phyloP scores from a whole-genome alignment of 495 filamentous ascomycete genomes.

The Aspergillus sparsus region DNA sequence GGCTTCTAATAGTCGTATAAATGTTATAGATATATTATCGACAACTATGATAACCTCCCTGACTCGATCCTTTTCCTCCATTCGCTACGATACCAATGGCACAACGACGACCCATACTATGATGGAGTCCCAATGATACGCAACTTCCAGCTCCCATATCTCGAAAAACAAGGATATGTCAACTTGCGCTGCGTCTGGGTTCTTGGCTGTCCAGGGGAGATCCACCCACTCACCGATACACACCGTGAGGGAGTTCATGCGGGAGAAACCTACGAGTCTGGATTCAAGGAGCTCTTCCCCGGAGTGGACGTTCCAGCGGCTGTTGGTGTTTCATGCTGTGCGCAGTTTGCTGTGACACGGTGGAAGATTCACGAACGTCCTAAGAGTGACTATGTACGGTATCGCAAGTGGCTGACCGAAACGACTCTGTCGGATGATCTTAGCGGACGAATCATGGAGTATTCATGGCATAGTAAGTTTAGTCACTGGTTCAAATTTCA shows the following conservation, averaged over 20 bases:
- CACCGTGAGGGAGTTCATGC: conserved; percentile 47
- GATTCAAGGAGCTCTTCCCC: conserved; percentile 59
- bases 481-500: neutral
- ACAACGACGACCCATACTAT: conserved; percentile 56
- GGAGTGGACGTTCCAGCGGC: conserved; percentile 45
- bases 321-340: conserved; percentile 64
- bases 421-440: conserved; percentile 57
- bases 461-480: conserved; percentile 65
- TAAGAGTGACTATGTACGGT: conserved; percentile 57
- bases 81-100: conserved; percentile 63
- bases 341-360: conserved; percentile 70
- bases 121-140: conserved; percentile 52
- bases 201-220: conserved; percentile 62
- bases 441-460: conserved; percentile 72
- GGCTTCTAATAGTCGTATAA: conserved; percentile 27
- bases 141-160: conserved; percentile 56
- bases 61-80: conserved; percentile 63
- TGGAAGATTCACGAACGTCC: conserved; percentile 50
- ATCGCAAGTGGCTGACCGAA: conserved; percentile 58
- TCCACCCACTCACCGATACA: conserved; percentile 50
- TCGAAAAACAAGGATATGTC: conserved; percentile 59
- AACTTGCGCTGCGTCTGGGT: conserved; percentile 67
- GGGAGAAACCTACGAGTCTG: conserved; percentile 52
- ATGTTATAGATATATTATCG: conserved; percentile 58
- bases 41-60: conserved; percentile 62